A percentile compares a stretch with the other conserved stretches of the same genome.
Evolutionary conservation across 2,329 filamentous ascomycete genomes (phyloP).

Genomic region (Ceratocystis eucalypticola): DNA sequence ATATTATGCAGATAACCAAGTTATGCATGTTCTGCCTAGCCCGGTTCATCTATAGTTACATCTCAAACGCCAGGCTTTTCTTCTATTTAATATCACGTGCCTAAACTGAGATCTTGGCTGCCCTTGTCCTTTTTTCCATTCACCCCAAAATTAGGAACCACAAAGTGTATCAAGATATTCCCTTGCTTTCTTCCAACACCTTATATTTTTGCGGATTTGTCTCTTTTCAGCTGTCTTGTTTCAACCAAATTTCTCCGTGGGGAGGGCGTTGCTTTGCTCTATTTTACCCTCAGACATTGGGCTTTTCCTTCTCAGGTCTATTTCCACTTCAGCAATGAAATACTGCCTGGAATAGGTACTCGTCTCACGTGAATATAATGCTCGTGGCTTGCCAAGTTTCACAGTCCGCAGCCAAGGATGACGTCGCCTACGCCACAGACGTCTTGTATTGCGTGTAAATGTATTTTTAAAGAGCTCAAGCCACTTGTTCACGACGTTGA

Average conservation of each 20-base stretch:
- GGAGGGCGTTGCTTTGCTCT: neutral
- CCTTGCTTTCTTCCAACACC: neutral
- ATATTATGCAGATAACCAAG: neutral
- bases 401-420: neutral
- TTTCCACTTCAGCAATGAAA: neutral
- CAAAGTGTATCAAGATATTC: neutral
- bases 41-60: neutral
- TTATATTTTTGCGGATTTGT: neutral
- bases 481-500: neutral
- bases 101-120: neutral
- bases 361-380: neutral
- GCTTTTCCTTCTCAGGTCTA: neutral
- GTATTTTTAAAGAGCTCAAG: neutral
- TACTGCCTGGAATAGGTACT: neutral
- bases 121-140: neutral
- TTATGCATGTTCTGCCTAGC: neutral
- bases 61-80: conserved; percentile 7
- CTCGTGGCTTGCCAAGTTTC: neutral
- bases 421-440: neutral
- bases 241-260: neutral
- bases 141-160: neutral
- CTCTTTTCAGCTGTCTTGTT: conserved; percentile 6
- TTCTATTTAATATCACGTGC: neutral
- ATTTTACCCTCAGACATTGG: conserved; percentile 1
- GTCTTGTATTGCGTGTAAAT: neutral